These are phyloP conservation scores for Sphagnurus paluster DNA, from an alignment of 1,284 basidiomycete genomes.

Conservation along the genomic window DNA sequence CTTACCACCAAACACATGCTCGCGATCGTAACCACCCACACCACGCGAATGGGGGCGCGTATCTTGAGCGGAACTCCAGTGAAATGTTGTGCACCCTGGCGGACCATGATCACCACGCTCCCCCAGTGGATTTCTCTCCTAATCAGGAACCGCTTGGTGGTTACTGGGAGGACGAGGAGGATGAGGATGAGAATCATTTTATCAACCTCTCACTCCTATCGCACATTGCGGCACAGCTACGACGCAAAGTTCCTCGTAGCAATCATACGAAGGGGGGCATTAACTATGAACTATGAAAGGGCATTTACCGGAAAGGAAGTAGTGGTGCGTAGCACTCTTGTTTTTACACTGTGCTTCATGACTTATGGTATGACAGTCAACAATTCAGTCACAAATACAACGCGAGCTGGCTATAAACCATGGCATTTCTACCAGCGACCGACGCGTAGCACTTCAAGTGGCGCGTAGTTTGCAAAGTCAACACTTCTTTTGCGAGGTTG, in stretches of 20 bases:
- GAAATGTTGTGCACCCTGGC: constrained; percentile 35
- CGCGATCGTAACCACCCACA: constrained; percentile 8
- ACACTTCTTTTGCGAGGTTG: constrained; percentile 96
- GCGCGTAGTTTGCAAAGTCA: constrained; percentile 89
- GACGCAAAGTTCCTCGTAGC: constrained; percentile 83
- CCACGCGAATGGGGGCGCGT: constrained; percentile 4
- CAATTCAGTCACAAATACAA: constrained; percentile 80
- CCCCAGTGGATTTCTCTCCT: constrained; percentile 13
- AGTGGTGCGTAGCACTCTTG: constrained; percentile 61
- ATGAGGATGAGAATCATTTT: constrained; percentile 76
- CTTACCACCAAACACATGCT: constrained; percentile 6
- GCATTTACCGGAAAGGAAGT: constrained; percentile 93
- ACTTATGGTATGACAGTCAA: constrained; percentile 49
- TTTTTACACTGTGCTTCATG: constrained; percentile 3
- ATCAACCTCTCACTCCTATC: constrained; percentile 88
- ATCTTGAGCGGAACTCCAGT: constrained; percentile 31
- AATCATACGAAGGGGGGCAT: constrained; percentile 91
- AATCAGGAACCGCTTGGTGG: constrained; percentile 79
- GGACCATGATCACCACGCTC: constrained; percentile 29
- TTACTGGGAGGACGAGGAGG: constrained; percentile 66
- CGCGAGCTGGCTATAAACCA: constrained; percentile 71
- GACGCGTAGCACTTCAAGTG: constrained; percentile 82
- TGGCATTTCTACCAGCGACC: constrained; percentile 67
- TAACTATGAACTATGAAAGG: constrained; percentile 77
- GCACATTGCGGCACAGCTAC: constrained; percentile 84